Percentiles rank a stretch among this genome's conserved stretches.
Conservation (phyloP, 2,329 filamentous ascomycete species). For the Dendryphion nanum region DNA sequence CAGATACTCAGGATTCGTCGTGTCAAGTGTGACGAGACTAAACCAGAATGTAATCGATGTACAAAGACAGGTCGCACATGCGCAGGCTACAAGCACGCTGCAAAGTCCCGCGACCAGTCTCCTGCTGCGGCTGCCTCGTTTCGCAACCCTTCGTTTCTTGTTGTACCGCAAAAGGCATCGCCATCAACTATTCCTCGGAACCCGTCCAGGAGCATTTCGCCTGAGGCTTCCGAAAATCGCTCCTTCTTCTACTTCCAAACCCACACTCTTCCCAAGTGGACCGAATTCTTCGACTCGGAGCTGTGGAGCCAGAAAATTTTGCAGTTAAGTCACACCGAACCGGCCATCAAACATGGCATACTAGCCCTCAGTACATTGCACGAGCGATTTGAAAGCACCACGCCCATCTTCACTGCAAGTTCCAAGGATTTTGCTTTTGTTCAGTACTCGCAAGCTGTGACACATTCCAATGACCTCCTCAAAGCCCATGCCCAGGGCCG, state of each 20-base stretch:
- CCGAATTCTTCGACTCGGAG: constrained; percentile 33
- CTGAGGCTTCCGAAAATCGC: constrained; percentile 21
- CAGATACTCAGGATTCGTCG: constrained; percentile 6
- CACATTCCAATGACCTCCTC: constrained; percentile 26
- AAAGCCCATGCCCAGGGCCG: constrained; percentile 17
- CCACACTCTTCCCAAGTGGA: constrained; percentile 28
- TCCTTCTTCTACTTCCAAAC: constrained; percentile 28
- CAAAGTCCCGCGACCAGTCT: constrained; percentile 8
- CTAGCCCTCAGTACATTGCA: constrained; percentile 29
- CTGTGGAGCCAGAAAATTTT: constrained; percentile 27
- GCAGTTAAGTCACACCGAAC: constrained; percentile 25
- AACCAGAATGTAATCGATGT: constrained; percentile 23
- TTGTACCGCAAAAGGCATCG: constrained; percentile 18
- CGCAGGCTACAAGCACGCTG: constrained; percentile 33
- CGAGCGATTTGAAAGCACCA: constrained; percentile 21
- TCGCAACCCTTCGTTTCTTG: constrained; percentile 25
- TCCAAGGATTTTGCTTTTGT: constrained; percentile 23
- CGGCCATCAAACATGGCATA: constrained; percentile 30
- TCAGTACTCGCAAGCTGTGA: constrained; percentile 29
- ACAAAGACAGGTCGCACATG: constrained; percentile 38
- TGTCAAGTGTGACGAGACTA: constrained; percentile 13
- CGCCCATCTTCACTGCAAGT: constrained; percentile 12
- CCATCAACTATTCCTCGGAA: constrained; percentile 12
- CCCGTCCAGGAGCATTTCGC: constrained; percentile 19
- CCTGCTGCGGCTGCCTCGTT: constrained; percentile 20